Percentiles rank a stretch among this genome's conserved stretches.
phyloP scores from a whole-genome alignment of 768 basidiomycete species.

The Tylopilus balloui region DNA sequence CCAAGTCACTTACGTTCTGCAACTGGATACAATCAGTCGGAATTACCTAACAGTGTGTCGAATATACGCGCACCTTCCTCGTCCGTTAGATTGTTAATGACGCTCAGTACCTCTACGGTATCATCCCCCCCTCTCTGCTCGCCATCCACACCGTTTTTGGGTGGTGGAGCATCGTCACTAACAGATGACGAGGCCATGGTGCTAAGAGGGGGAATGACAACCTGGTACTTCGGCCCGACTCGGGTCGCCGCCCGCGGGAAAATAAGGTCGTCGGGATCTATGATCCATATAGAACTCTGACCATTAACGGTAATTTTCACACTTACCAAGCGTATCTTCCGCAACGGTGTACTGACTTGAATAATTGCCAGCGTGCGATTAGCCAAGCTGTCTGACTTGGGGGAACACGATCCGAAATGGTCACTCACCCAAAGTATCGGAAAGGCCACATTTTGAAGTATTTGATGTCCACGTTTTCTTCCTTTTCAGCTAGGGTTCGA shows the following conservation, averaged over 20 bases:
- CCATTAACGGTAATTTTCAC: slow-evolving; percentile 13
- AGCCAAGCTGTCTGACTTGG: slow-evolving; percentile 3
- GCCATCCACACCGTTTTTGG: slow-evolving; percentile 16
- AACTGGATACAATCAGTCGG: slow-evolving; percentile 36
- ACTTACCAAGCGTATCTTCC: slow-evolving; percentile 82
- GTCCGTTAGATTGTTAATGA: slow-evolving; percentile 58
- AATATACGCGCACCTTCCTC: slow-evolving; percentile 55
- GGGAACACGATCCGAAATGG: not conserved
- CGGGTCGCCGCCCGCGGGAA: slow-evolving; percentile 91
- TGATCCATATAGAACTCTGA: slow-evolving; percentile 27
- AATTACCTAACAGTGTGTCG: slow-evolving; percentile 15
- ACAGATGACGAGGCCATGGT: slow-evolving; percentile 38
- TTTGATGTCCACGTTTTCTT: slow-evolving; percentile 73
- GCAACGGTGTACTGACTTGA: slow-evolving; percentile 82
- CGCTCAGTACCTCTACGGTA: slow-evolving; percentile 69
- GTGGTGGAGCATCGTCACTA: not conserved
- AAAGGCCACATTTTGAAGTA: slow-evolving; percentile 93
- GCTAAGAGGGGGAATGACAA: slow-evolving; percentile 41
- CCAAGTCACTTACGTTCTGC: slow-evolving; percentile 46
- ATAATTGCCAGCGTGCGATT: slow-evolving; percentile 9
- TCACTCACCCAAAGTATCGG: slow-evolving; percentile 89
- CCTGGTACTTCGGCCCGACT: slow-evolving; percentile 86
- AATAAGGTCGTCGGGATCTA: slow-evolving; percentile 95
- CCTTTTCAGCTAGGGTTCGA: slow-evolving; percentile 64
- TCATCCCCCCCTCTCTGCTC: slow-evolving; percentile 67